Base-by-base conservation (phyloP, 1,284 basidiomycete genomes). In the Cryptococcus maquisensis region DNA sequence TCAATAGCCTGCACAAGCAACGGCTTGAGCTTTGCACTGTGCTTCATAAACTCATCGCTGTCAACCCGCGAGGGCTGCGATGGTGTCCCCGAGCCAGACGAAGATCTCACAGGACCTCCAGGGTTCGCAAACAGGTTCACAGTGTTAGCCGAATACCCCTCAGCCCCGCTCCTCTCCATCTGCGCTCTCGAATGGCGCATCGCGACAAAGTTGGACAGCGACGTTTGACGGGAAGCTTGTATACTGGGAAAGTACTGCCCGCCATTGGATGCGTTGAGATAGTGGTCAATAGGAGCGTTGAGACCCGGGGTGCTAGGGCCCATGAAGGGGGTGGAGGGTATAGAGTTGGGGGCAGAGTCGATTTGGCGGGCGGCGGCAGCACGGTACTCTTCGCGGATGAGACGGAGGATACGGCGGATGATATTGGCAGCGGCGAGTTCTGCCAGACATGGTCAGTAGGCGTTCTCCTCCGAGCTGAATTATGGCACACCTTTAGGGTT, bases 401-500 rank as follows among this genome's bases (percentile, higher is more conserved):
- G 87, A 69, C 93, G 90, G 35, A 96, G 80, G 38, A 97, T 85
- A 64, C 92, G 87, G 36, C 93, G 84, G 44, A 95, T 87, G 32
- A 93, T 95, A 72, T 97, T 98, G 13, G 91, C 92, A 40, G 96
- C 87, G 42, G 91, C 88, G 67, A 94, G 87, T 72, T 98, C 95
- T 93, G 65, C 10, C 36, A 38, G 26, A 8, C 18, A 15, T 32
- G 23, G 16, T 21, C 23, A 21, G 42, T 13, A 24, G 13, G 28
- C 23, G 36, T 21, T 20, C 37, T 51, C 23, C 6, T 36, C 38
- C 12, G n/a, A 18, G n/a, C 28, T 12, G 38, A 6, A 16, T 8
- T 32, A 40, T 60, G 35, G n/a, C 74, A 56, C 61, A 92, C 93
- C 92, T 84, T 94, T 93, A 10, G 92, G 90, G 69, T 97, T 93